Percentiles rank a stretch among this genome's conserved stretches.
Conservation (phyloP, 2,329 filamentous ascomycete species). For the Colletotrichum brevisporum region DNA sequence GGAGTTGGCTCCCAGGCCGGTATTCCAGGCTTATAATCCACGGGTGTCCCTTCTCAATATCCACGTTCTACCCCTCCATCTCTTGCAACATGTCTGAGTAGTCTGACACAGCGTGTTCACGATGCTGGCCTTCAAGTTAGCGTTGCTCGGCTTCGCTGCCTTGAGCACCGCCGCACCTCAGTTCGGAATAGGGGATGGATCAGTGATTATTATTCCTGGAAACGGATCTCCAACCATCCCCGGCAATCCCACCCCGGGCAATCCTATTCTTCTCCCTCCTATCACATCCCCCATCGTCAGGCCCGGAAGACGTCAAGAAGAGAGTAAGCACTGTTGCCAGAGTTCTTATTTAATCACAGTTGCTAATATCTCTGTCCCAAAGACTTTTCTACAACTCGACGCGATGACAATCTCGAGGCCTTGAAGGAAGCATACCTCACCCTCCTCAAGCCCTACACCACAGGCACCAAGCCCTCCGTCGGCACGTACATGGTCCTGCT, state of each 20-base stretch:
- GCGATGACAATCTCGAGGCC: slow-evolving; percentile 6
- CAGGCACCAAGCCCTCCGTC: slow-evolving; percentile 15
- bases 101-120: not conserved
- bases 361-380: not conserved
- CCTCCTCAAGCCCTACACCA: not conserved
- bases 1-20: too few relatives aligned
- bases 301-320: slow-evolving; percentile 22
- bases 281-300: not conserved
- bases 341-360: not conserved
- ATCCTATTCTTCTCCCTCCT: not conserved
- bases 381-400: not conserved
- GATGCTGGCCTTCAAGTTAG: slow-evolving; percentile 1
- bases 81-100: not conserved
- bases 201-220: slow-evolving; percentile 23
- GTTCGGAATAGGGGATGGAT: slow-evolving; percentile 19
- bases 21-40: too few relatives aligned
- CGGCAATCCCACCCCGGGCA: not conserved
- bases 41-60: not conserved
- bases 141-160: slow-evolving; percentile 15
- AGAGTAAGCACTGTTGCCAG: not conserved
- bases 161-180: slow-evolving; percentile 23
- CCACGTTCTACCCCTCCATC: not conserved
- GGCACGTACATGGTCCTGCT: slow-evolving; percentile 33
- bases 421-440: slow-evolving; percentile 5
- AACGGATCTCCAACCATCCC: not conserved